Evolutionary conservation across 2,329 filamentous ascomycete genomes (phyloP).

Genomic region (Parastagonospora nodorum): DNA sequence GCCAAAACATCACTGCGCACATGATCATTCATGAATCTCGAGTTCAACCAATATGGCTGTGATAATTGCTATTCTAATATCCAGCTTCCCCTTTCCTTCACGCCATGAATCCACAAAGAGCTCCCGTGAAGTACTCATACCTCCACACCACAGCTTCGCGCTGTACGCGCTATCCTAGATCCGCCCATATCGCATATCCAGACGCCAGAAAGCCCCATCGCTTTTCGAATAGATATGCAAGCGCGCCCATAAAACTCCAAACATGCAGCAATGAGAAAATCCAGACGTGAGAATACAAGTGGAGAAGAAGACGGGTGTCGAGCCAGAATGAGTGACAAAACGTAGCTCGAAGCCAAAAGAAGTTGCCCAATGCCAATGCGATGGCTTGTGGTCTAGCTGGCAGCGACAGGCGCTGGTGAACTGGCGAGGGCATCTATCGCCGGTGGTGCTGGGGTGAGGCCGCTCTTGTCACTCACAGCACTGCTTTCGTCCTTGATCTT

Average conservation of each 20-base stretch:
- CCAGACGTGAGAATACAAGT: slow-evolving; percentile 13
- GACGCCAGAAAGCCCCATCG: slow-evolving; percentile 15
- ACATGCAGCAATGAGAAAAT: slow-evolving; percentile 24
- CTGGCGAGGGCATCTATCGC: slow-evolving; percentile 52
- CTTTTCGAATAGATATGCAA: slow-evolving; percentile 25
- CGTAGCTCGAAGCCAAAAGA: neutral
- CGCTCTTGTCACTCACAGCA: slow-evolving; percentile 65
- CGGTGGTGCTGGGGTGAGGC: slow-evolving; percentile 53
- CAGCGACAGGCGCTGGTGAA: slow-evolving; percentile 55
- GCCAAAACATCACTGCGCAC: no score
- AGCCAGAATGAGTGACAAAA: neutral
- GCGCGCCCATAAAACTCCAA: slow-evolving; percentile 29
- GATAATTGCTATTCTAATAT: no score
- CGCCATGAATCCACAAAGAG: neutral
- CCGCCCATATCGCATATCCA: slow-evolving; percentile 17
- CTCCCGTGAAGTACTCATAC: neutral
- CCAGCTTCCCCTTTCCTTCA: neutral
- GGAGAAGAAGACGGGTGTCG: slow-evolving; percentile 2
- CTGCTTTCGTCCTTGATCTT: slow-evolving; percentile 64
- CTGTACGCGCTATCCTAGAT: neutral
- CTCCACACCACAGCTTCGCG: neutral
- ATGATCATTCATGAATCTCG: no score
- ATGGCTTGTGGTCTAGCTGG: slow-evolving; percentile 14
- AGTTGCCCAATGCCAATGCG: neutral
- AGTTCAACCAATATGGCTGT: no score